These are phyloP conservation scores for Xylaria nigripes DNA, from an alignment of 495 filamentous ascomycete genomes.

Conservation along the genomic window DNA sequence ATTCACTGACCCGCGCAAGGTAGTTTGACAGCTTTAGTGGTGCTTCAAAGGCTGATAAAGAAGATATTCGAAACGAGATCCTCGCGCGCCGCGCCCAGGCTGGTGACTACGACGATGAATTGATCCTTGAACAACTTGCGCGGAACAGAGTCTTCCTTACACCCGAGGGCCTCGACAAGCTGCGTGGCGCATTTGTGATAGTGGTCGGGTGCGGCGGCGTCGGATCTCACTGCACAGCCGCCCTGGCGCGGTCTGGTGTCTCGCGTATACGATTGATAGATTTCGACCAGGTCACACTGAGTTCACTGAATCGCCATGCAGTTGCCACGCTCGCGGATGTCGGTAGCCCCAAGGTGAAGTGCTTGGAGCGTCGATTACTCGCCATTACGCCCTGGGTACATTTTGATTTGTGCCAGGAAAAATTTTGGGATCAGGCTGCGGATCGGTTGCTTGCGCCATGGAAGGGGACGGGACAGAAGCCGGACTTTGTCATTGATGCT, in stretches of 20 bases:
- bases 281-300: slow-evolving; percentile 95
- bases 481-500: slow-evolving; percentile 87
- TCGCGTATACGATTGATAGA: slow-evolving; percentile 83
- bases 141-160: slow-evolving; percentile 90
- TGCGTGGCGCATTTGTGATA: slow-evolving; percentile 75
- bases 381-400: slow-evolving; percentile 85
- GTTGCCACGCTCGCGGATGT: slow-evolving; percentile 92
- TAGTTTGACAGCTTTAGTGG: slow-evolving; percentile 72
- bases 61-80: slow-evolving; percentile 67
- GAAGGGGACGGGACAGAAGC: slow-evolving; percentile 54
- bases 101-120: slow-evolving; percentile 89
- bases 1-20: slow-evolving; percentile 33
- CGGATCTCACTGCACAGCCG: slow-evolving; percentile 80
- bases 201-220: slow-evolving; percentile 93
- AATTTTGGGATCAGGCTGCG: slow-evolving; percentile 63
- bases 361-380: slow-evolving; percentile 65
- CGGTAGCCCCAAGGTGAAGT: slow-evolving; percentile 87
- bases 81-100: slow-evolving; percentile 72
- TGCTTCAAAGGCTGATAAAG: slow-evolving; percentile 53
- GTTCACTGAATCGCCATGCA: slow-evolving; percentile 87
- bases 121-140: slow-evolving; percentile 92
- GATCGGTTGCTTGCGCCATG: slow-evolving; percentile 55
- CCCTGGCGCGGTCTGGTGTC: slow-evolving; percentile 83
- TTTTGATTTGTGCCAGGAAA: slow-evolving; percentile 80
- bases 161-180: slow-evolving; percentile 65